Conservation (phyloP, 495 filamentous ascomycete genomes). For the Penicillium maclennaniae region DNA sequence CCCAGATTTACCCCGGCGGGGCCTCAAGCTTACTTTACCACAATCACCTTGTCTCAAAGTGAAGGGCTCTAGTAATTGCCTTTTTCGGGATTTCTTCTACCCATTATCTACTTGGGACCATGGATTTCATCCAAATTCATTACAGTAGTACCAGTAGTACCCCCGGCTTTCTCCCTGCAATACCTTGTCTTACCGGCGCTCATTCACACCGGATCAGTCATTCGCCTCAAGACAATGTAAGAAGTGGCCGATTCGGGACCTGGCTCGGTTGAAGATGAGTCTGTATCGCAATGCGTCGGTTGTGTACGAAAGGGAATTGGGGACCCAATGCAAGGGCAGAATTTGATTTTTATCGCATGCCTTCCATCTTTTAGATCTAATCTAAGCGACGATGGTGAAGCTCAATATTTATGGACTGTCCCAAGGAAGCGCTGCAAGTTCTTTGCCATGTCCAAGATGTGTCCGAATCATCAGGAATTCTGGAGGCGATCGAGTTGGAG, state of each 20-base stretch:
- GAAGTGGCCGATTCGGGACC: background rate
- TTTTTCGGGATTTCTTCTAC: too few relatives aligned
- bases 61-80: too few relatives aligned
- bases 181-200: background rate
- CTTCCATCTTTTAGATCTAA: too few relatives aligned
- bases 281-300: background rate
- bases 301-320: background rate
- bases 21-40: too few relatives aligned
- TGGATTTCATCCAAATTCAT: too few relatives aligned
- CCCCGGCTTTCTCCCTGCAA: too few relatives aligned
- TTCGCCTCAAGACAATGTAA: background rate
- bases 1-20: background rate
- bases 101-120: too few relatives aligned
- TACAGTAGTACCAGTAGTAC: too few relatives aligned
- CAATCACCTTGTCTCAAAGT: too few relatives aligned
- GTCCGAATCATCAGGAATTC: slow-evolving; percentile 43
- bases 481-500: slow-evolving; percentile 43
- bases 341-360: too few relatives aligned
- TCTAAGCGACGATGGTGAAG: slow-evolving; percentile 17
- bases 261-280: background rate
- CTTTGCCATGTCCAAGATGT: slow-evolving; percentile 47
- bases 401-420: slow-evolving; percentile 32
- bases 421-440: slow-evolving; percentile 45
- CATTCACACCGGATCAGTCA: slow-evolving; percentile 1
- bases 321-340: too few relatives aligned